phyloP scores from a whole-genome alignment of 2,329 filamentous ascomycete species.

The Macroventuria anomochaeta region DNA sequence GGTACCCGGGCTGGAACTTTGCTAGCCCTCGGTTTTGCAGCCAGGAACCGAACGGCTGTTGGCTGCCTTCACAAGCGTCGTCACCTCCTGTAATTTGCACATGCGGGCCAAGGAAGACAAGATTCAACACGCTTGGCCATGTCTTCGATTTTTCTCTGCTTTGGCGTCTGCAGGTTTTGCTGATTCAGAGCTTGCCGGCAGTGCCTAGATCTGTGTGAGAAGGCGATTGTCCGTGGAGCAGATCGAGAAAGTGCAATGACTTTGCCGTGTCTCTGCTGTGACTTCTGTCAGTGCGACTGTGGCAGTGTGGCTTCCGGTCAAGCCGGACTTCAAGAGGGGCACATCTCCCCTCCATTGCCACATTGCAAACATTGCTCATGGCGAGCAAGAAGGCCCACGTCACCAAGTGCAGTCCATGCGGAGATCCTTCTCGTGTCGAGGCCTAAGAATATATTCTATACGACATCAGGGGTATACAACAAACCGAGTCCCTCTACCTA shows the following conservation, averaged over 20 bases:
- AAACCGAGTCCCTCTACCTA: slow-evolving; percentile 4
- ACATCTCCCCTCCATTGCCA: slow-evolving; percentile 3
- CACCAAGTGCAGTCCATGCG: slow-evolving; percentile 13
- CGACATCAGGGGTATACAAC: slow-evolving; percentile 20
- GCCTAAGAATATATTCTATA: slow-evolving; percentile 19
- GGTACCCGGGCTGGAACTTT: slow-evolving; percentile 8
- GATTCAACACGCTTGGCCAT: slow-evolving; percentile 7
- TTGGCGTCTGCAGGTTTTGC: slow-evolving; percentile 17
- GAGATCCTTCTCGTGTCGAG: slow-evolving; percentile 13
- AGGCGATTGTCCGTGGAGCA: slow-evolving; percentile 7
- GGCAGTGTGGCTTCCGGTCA: slow-evolving; percentile 1
- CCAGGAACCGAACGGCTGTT: slow-evolving; percentile 14
- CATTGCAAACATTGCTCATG: slow-evolving; percentile 12
- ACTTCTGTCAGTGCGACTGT: slow-evolving; percentile 16
- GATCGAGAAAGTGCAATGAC: slow-evolving; percentile 8
- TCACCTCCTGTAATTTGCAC: slow-evolving; percentile 20
- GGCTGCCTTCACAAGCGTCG: slow-evolving; percentile 17
- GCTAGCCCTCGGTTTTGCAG: slow-evolving; percentile 3
- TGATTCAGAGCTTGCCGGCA: neutral
- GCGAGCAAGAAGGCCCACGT: slow-evolving; percentile 16
- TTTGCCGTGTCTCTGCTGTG: slow-evolving; percentile 11
- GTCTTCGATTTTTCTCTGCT: slow-evolving; percentile 1
- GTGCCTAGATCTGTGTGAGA: slow-evolving; percentile 10
- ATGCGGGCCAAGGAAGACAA: slow-evolving; percentile 17
- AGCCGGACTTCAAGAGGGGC: slow-evolving; percentile 11